These are phyloP conservation scores for Blepharisma undulans DNA, from an alignment of 169 alveolate species.

Conservation along the genomic window DNA sequence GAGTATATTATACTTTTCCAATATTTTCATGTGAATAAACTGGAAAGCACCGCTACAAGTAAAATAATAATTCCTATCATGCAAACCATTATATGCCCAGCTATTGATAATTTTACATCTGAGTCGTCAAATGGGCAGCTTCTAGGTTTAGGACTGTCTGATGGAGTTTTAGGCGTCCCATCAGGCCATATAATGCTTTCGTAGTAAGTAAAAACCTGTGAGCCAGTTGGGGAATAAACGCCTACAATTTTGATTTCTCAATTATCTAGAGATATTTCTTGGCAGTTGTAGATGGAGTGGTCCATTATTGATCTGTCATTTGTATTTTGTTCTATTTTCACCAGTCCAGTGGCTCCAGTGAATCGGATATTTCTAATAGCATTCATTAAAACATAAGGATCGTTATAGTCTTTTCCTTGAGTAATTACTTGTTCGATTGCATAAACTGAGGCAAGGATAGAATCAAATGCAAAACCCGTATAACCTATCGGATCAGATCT, in stretches of 20 bases:
- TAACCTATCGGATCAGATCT: neutral
- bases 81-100: neutral
- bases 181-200: slow-evolving; percentile 27
- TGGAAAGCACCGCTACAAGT: neutral
- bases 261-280: neutral
- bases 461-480: slow-evolving; percentile 32
- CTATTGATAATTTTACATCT: neutral
- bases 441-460: neutral
- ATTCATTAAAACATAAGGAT: slow-evolving; percentile 1
- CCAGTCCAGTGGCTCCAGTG: slow-evolving; percentile 29
- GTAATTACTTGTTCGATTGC: neutral
- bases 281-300: slow-evolving; percentile 3
- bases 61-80: neutral
- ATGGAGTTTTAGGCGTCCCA: neutral
- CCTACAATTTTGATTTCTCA: slow-evolving; percentile 7
- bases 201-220: neutral
- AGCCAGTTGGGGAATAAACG: slow-evolving; percentile 18
- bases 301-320: slow-evolving; percentile 35
- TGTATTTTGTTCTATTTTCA: neutral
- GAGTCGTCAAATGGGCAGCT: neutral
- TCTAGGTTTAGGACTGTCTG: neutral
- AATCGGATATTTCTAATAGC: slow-evolving; percentile 32
- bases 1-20: neutral
- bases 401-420: neutral
- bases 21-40: neutral